These are phyloP conservation scores for Arthrinium puccinioides DNA, from an alignment of 2,329 filamentous ascomycete species.

Conservation along the genomic window DNA sequence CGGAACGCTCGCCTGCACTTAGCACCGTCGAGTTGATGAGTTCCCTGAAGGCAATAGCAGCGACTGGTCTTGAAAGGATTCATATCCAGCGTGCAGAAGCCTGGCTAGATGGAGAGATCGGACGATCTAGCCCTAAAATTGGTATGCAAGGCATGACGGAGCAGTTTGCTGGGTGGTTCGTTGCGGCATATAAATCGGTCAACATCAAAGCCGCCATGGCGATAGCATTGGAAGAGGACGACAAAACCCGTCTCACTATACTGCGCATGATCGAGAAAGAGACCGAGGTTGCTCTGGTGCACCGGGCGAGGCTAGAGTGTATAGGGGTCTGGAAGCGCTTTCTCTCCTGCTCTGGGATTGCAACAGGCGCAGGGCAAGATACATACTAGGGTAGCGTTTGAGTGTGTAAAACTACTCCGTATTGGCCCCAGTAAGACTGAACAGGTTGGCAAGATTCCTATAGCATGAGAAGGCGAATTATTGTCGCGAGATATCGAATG, in stretches of 20 bases:
- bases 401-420: too few species aligned
- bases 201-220: constrained; percentile 1
- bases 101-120: neutral
- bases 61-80: neutral
- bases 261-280: neutral
- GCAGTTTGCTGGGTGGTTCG: constrained; percentile 2
- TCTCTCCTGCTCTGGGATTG: neutral
- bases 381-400: neutral
- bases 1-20: neutral
- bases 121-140: neutral
- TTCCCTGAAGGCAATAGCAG: neutral
- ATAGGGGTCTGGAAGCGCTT: neutral
- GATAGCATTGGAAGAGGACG: neutral
- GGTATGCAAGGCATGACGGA: neutral
- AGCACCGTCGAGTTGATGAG: neutral
- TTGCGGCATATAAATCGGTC: neutral
- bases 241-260: neutral
- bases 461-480: too few species aligned
- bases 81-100: neutral
- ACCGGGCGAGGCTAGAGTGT: constrained; percentile 3
- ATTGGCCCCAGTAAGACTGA: too few species aligned
- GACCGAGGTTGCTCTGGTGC: neutral
- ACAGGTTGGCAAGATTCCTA: too few species aligned
- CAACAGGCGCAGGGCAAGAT: too few species aligned
- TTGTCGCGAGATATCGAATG: too few species aligned